Evolutionary conservation across 2,329 filamentous ascomycete genomes (phyloP).

Genomic region (Amylocarpus encephaloides): DNA sequence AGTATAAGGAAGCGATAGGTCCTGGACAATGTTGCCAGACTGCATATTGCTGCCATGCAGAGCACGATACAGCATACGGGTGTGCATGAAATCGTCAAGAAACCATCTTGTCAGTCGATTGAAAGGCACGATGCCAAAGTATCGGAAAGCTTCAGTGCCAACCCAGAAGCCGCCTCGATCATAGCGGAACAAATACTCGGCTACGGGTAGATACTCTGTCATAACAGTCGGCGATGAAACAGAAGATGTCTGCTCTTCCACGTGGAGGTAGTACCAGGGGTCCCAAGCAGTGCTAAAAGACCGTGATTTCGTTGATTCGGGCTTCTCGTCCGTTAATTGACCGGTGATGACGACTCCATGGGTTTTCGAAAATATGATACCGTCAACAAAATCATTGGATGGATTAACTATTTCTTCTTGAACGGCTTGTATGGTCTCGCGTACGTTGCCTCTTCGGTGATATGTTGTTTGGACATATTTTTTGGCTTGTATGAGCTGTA

Average conservation of each 20-base stretch:
- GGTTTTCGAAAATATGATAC: slow-evolving; percentile 41
- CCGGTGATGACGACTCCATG: slow-evolving; percentile 47
- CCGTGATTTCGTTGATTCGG: slow-evolving; percentile 26
- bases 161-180: slow-evolving; percentile 59
- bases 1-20: slow-evolving; percentile 48
- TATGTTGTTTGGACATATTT: slow-evolving; percentile 49
- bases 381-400: slow-evolving; percentile 51
- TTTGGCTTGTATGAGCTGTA: slow-evolving; percentile 46
- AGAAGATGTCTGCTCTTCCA: slow-evolving; percentile 31
- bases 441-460: slow-evolving; percentile 22
- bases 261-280: slow-evolving; percentile 59
- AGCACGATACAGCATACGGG: slow-evolving; percentile 51
- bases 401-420: slow-evolving; percentile 18
- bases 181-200: slow-evolving; percentile 52
- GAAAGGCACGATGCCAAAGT: slow-evolving; percentile 49
- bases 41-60: slow-evolving; percentile 49
- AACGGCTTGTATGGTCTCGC: slow-evolving; percentile 21
- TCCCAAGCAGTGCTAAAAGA: slow-evolving; percentile 46
- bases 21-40: slow-evolving; percentile 50
- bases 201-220: slow-evolving; percentile 37
- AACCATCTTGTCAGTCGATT: slow-evolving; percentile 48
- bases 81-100: slow-evolving; percentile 53
- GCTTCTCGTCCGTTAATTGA: slow-evolving; percentile 35
- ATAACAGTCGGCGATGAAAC: slow-evolving; percentile 9
- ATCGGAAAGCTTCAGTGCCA: slow-evolving; percentile 53